Base-by-base conservation (phyloP, 1,139 yeast species). In the Hemisphaericaspora xylanilytica region DNA sequence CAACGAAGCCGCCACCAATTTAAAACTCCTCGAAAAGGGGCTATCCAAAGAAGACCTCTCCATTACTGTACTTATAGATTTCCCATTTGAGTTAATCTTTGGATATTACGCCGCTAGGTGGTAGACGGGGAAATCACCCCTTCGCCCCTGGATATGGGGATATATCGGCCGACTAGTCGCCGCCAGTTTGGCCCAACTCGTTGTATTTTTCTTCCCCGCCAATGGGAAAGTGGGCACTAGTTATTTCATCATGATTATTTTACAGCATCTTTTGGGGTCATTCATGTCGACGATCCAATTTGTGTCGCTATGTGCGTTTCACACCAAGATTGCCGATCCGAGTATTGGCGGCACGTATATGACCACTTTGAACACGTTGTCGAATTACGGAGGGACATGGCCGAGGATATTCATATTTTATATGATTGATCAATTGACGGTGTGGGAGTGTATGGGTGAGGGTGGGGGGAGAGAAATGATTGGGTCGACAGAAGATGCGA, bases 311-410 rank as follows among this genome's bases (percentile, higher is more conserved):
- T 85, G 90, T 56, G 95, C 97, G 0, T 94, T 92, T 69, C 97
- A 90, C 61, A 90, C 97, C 4, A 83, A 84, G 52, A 86, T 94
- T 39, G 96, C 98, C 2, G 98, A 92, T 59, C 97, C 98, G 0
- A 64, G 81, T 11, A 87, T 92, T 51, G 99, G 98, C 13, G 98
- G 98, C 1, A 94, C 99, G 0, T 92, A 92, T 60, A 92, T 94
- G 97, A 92, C 98, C 0, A 83, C 96, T 1, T 69, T 92, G 41
- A 94, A 94, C 61, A 92, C 99, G 0, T 70, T 92, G 37, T 82
- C 95, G 27, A 92, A 92, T 56, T 74, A 90, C 42, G 99, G 99
- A 26, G 99, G 98, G 4, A 94, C 95, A 20, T 94, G 98, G 98
- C 98, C 99, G 0, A 74, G 90, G 42, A 67, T 88, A 18, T 68